Conservation (phyloP, 2,329 filamentous ascomycete species). For the Calycina marina region DNA sequence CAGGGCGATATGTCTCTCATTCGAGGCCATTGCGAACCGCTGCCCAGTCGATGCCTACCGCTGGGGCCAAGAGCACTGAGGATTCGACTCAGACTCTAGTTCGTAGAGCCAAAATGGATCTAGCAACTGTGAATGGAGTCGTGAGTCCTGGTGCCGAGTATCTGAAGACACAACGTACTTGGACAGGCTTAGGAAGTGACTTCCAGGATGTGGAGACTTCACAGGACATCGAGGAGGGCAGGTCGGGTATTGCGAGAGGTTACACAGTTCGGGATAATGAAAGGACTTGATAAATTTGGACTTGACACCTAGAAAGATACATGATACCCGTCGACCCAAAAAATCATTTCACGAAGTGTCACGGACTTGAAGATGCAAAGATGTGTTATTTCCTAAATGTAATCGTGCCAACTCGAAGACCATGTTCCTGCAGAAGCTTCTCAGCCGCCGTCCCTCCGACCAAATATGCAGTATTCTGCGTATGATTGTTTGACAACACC, state of each 20-base stretch:
- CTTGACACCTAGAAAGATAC: too few species aligned
- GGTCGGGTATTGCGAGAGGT: conserved; percentile 75
- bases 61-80: conserved; percentile 15
- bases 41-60: neutral
- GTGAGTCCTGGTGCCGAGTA: conserved; percentile 88
- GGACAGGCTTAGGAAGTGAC: conserved; percentile 84
- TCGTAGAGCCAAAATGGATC: conserved; percentile 49
- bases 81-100: conserved; percentile 39
- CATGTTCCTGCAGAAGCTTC: conserved; percentile 4
- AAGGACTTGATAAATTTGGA: conserved; percentile 2
- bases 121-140: conserved; percentile 71
- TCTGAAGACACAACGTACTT: conserved; percentile 67
- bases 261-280: conserved; percentile 59
- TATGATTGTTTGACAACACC: too few species aligned
- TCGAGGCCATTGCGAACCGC: conserved; percentile 53
- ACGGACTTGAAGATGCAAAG: too few species aligned
- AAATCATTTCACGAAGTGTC: too few species aligned
- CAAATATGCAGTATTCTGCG: conserved; percentile 7
- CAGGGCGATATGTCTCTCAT: conserved; percentile 66
- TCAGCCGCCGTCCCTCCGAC: conserved; percentile 5
- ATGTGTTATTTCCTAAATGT: too few species aligned
- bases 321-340: too few species aligned
- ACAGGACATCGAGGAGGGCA: conserved; percentile 72
- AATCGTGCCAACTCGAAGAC: too few species aligned
- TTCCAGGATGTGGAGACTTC: conserved; percentile 48